Evolutionary conservation across 2,329 filamentous ascomycete genomes (phyloP).

Genomic region (Aspergillus pseudotamarii): DNA sequence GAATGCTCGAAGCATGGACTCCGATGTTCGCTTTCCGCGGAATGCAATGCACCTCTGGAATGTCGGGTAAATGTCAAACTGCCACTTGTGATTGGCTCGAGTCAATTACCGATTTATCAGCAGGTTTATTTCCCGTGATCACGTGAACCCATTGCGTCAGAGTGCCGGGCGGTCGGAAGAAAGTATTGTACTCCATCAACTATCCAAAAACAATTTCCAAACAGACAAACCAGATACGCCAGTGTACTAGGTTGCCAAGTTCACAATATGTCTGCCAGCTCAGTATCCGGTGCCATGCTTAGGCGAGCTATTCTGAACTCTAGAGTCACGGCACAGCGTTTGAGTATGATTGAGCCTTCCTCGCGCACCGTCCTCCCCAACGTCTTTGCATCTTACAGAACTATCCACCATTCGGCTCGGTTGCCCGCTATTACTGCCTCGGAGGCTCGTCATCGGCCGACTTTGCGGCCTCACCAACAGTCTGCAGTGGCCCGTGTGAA

Average conservation of each 20-base stretch:
- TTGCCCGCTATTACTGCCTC: slow-evolving; percentile 53
- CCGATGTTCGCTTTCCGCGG: neutral
- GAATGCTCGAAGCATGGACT: neutral
- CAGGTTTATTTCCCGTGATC: slow-evolving; percentile 12
- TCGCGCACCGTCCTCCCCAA: slow-evolving; percentile 32
- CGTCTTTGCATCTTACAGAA: slow-evolving; percentile 37
- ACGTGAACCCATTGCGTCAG: slow-evolving; percentile 40
- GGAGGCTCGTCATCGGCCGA: slow-evolving; percentile 49
- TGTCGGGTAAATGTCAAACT: slow-evolving; percentile 20
- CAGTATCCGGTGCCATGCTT: slow-evolving; percentile 36
- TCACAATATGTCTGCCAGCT: slow-evolving; percentile 35
- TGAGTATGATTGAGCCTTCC: slow-evolving; percentile 28
- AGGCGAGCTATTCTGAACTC: slow-evolving; percentile 31
- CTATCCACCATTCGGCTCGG: slow-evolving; percentile 47
- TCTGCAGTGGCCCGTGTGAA: slow-evolving; percentile 41
- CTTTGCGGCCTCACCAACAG: slow-evolving; percentile 47
- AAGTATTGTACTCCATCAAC: slow-evolving; percentile 13
- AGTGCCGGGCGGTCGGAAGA: slow-evolving; percentile 21
- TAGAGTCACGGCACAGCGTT: slow-evolving; percentile 22
- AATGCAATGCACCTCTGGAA: neutral
- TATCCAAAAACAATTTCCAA: neutral
- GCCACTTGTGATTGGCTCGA: slow-evolving; percentile 26
- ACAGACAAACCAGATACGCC: neutral
- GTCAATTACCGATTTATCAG: slow-evolving; percentile 32
- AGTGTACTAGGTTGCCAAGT: neutral